Base-by-base conservation (phyloP, 2,329 filamentous ascomycete species). In the Hymenoscyphus fructigenus region DNA sequence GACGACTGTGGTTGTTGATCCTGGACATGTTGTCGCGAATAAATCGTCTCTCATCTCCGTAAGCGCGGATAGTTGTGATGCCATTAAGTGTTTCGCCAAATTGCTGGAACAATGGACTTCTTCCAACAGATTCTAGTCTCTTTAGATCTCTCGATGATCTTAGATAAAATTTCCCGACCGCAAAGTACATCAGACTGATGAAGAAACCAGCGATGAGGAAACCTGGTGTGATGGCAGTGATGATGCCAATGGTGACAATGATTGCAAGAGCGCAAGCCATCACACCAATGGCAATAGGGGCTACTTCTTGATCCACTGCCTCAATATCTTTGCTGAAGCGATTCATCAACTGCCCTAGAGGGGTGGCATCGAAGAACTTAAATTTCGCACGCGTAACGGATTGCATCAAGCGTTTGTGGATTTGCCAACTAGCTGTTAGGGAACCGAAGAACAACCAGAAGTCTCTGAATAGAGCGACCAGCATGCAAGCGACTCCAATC, bases 311-410 rank as follows among this genome's bases (percentile, higher is more conserved):
- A 71, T 99, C 95, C 23, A 99, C 85, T 12, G 93, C 88, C 76
- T 99, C 93, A 15, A 99, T 86, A 76, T 99, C 95, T 78, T 98
- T 98, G 76, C 94, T 98, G 80, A 99, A 99, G 23, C 95, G 88
- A 78, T 99, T 99, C 89, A 98, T 98, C 73, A 99, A 84, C 78
- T 97, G 94, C 14, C 95, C 95, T 0, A 98, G 85, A 2, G 95
- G 95, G 0, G 95, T 99, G 1, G 94, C 91, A 74, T 99, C 95
- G 74, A 99, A 99, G 80, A 99, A 99, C 75, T 91, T 93, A 83
- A 99, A 98, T 76, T 93, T 94, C 34, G 95, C 95, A 70, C 93
- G 88, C 15, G 92, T 90, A 28, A 99, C 88, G 1, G 90, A 84
- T 32, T 86, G 83, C 76, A 99, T 90, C 62, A 99, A 82, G 41